Evolutionary conservation across 306 rosid species (phyloP).

Genomic region (Ceratonia siliqua): DNA sequence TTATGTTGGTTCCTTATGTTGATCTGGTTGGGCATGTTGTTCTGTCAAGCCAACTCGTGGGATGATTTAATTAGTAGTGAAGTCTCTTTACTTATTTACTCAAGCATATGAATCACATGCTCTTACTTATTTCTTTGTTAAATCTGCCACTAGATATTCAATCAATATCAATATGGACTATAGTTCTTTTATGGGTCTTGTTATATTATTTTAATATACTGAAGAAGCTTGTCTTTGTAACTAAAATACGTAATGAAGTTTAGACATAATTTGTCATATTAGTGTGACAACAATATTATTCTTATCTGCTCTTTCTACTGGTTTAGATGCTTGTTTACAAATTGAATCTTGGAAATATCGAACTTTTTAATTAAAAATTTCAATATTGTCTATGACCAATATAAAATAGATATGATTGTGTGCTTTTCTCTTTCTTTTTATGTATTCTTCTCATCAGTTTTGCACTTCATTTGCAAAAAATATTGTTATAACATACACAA

Average conservation of each 20-base stretch:
- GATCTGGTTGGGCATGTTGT: slow-evolving; percentile 15
- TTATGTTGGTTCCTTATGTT: slow-evolving; percentile 28
- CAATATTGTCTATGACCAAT: neutral
- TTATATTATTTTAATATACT: neutral
- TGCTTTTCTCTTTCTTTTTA: slow-evolving; percentile 7
- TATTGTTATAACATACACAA: neutral
- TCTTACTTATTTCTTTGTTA: neutral
- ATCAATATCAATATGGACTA: slow-evolving; percentile 9
- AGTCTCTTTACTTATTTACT: neutral
- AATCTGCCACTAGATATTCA: slow-evolving; percentile 18
- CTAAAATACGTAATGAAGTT: slow-evolving; percentile 1
- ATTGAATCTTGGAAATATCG: slow-evolving; percentile 45
- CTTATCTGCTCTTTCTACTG: slow-evolving; percentile 38
- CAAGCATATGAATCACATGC: neutral
- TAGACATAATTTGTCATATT: slow-evolving; percentile 15
- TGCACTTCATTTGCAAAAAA: slow-evolving; percentile 21
- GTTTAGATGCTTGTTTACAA: slow-evolving; percentile 91
- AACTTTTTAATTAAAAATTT: slow-evolving; percentile 1
- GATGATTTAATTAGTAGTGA: neutral
- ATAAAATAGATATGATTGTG: neutral
- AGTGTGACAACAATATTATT: slow-evolving; percentile 6
- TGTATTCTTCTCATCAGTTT: slow-evolving; percentile 14
- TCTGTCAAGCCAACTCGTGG: neutral
- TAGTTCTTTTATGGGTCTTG: neutral
- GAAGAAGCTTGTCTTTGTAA: slow-evolving; percentile 3